Conservation (phyloP, 2,329 filamentous ascomycete genomes). For the Endothia cerciana region DNA sequence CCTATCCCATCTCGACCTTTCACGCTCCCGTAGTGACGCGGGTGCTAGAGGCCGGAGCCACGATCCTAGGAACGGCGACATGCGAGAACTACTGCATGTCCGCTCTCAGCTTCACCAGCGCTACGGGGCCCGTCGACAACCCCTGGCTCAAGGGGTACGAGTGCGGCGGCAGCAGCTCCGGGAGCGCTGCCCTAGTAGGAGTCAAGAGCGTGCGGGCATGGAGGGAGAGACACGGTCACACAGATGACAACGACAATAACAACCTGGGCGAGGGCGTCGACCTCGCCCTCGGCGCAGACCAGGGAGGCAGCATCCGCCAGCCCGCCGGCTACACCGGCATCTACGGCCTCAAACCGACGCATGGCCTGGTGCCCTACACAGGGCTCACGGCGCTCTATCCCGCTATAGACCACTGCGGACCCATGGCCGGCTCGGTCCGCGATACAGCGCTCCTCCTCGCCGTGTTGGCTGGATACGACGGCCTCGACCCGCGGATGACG, state of each 20-base stretch:
- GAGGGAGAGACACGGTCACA: conserved; percentile 17
- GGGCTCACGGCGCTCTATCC: conserved; percentile 47
- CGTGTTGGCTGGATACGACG: conserved; percentile 51
- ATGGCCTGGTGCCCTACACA: conserved; percentile 54
- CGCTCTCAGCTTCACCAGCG: conserved; percentile 31
- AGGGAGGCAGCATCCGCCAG: conserved; percentile 43
- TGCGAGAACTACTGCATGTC: conserved; percentile 33
- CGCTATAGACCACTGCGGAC: conserved; percentile 49
- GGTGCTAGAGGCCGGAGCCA: conserved; percentile 29
- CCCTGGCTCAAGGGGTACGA: conserved; percentile 30
- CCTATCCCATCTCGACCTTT: conserved; percentile 29
- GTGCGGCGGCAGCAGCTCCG: conserved; percentile 38
- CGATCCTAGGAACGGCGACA: conserved; percentile 30
- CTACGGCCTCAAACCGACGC: conserved; percentile 52
- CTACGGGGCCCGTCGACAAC: conserved; percentile 31
- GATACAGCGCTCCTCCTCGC: conserved; percentile 47
- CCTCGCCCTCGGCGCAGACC: conserved; percentile 44
- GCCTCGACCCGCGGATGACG: conserved; percentile 49
- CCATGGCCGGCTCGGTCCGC: conserved; percentile 47
- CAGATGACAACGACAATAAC: conserved; percentile 8
- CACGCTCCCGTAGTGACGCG: conserved; percentile 29
- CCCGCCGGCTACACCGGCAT: conserved; percentile 46
- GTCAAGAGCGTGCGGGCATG: conserved; percentile 30
- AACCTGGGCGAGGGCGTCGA: conserved; percentile 37
- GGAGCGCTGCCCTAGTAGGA: conserved; percentile 39